Base-by-base conservation (phyloP, 2,329 filamentous ascomycete genomes). In the Lecanosticta acicola region DNA sequence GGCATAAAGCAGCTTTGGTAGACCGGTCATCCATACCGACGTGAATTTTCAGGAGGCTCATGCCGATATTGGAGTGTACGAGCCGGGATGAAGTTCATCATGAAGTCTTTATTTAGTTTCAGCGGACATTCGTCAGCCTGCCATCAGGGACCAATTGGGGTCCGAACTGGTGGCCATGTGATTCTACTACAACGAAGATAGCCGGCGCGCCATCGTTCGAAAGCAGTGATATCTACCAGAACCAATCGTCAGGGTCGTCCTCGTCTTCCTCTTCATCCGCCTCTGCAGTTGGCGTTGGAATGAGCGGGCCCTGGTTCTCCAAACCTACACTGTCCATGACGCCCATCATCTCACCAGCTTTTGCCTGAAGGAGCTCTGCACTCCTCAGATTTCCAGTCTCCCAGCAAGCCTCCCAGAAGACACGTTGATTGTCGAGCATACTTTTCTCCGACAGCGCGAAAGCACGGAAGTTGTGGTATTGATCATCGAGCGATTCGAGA, bases 331-430 rank as follows among this genome's bases (percentile, higher is more conserved):
- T 39, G 34, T 56, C 54, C 34, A 56, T 51, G 17, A 32, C 17
- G n/a, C 40, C n/a, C 18, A 56, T 36, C 35, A 50, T 41, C 29
- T 48, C 45, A 13, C 47, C 43, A 14, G 49, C 54, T 18, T 41
- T 37, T 5, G 36, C 34, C 21, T 54, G 46, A 33, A 56, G 19
- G 19, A 35, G 35, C 4, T 50, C 49, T 13, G 48, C 51, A 18
- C 37, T 36, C 8, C 26, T 14, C 11, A 56, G 48, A 34, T 52
- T 45, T 17, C n/a, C 20, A 16, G 49, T 51, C 45, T 54, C 51
- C 43, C 33, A 54, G 7, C 40, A 35, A 7, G 43, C 54, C 36
- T 56, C 54, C 40, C 45, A 54, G 49, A 49, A 56, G 24, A 49
- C 24, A 7, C 51, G 40, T 11, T 54, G 49, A 13, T 49, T 36